phyloP scores from a whole-genome alignment of 345 rosid genomes.

The Eucalyptus marginata region DNA sequence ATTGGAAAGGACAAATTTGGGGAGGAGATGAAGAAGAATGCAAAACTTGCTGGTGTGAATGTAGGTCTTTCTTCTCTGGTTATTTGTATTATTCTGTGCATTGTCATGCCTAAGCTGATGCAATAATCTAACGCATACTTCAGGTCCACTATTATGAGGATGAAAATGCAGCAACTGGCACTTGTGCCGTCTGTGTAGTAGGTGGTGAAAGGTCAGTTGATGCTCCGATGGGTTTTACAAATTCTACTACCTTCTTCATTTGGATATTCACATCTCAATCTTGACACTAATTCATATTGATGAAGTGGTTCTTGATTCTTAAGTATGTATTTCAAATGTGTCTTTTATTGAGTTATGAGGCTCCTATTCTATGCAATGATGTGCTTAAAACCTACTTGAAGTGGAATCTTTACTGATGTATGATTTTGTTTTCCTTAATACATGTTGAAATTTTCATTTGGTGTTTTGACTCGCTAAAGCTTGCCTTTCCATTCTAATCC shows the following conservation, averaged over 20 bases:
- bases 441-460: neutral
- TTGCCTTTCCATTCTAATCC: neutral
- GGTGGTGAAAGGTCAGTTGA: slow-evolving; percentile 87
- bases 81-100: neutral
- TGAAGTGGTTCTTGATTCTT: neutral
- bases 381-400: neutral
- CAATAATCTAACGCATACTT: neutral
- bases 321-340: neutral
- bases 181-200: slow-evolving; percentile 90
- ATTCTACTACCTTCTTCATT: neutral
- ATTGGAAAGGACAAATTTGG: slow-evolving; percentile 95
- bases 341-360: neutral
- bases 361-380: neutral
- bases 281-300: neutral
- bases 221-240: neutral
- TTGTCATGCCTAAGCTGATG: neutral
- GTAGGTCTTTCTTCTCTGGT: slow-evolving; percentile 15
- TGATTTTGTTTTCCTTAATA: neutral
- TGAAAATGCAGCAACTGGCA: slow-evolving; percentile 73
- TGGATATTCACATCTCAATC: neutral
- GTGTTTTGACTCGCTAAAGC: neutral
- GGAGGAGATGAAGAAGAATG: slow-evolving; percentile 87
- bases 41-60: slow-evolving; percentile 66
- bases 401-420: neutral
- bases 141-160: slow-evolving; percentile 87